These are phyloP conservation scores for Podaxis pistillaris DNA, from an alignment of 768 basidiomycete genomes.

Conservation along the genomic window DNA sequence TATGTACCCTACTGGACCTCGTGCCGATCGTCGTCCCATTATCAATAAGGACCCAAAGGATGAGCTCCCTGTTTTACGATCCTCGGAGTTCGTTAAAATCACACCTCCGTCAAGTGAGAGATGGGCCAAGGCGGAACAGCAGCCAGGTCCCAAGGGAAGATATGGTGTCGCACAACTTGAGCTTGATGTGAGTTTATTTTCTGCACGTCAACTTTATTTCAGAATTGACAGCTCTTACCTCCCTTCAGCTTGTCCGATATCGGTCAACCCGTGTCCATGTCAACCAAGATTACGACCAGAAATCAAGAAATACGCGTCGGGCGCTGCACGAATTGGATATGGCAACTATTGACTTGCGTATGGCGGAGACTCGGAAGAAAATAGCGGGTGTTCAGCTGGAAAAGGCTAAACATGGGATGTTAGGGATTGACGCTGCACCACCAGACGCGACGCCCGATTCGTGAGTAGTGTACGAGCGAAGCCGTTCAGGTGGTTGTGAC, in stretches of 20 bases:
- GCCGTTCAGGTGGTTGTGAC: not conserved
- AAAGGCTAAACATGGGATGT: conserved; percentile 56
- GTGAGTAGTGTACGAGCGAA: not conserved
- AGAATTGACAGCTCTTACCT: not conserved
- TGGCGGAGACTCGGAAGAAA: conserved; percentile 55
- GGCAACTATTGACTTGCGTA: conserved; percentile 56
- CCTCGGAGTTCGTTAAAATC: not conserved
- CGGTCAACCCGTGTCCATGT: not conserved
- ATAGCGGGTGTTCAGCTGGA: conserved; percentile 59
- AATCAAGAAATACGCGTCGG: conserved; percentile 27
- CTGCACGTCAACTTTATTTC: not conserved
- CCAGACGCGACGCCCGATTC: not conserved
- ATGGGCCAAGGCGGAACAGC: not conserved
- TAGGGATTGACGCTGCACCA: conserved; percentile 50
- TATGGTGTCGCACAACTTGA: not conserved
- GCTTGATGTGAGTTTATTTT: not conserved
- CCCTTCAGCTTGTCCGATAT: not conserved
- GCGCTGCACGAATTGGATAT: conserved; percentile 63
- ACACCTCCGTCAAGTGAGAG: not conserved
- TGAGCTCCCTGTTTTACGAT: not conserved
- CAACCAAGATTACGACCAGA: conserved; percentile 8
- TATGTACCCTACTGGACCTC: conserved; percentile 9
- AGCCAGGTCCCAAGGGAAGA: not conserved
- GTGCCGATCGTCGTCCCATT: conserved; percentile 10
- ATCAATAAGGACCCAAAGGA: not conserved